These are phyloP conservation scores for Aspergillus baeticus DNA, from an alignment of 495 filamentous ascomycete genomes.

Conservation along the genomic window DNA sequence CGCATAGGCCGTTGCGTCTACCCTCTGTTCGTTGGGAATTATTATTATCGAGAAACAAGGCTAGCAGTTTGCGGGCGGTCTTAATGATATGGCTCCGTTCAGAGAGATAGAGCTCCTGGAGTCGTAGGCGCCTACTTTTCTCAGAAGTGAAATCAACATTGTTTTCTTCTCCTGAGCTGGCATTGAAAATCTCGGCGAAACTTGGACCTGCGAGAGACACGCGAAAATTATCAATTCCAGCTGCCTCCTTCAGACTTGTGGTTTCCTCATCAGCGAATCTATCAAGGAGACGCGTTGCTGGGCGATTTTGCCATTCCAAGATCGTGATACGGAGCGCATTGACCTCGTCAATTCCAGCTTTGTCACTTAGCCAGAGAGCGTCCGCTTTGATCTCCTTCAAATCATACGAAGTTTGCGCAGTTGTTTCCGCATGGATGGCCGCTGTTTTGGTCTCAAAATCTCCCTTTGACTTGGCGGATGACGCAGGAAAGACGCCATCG, in stretches of 20 bases:
- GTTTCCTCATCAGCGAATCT: conserved; percentile 68
- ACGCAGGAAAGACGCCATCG: conserved; percentile 59
- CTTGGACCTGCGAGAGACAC: conserved; percentile 47
- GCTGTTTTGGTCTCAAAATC: conserved; percentile 86
- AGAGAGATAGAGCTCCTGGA: conserved; percentile 66
- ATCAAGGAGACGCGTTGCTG: conserved; percentile 60
- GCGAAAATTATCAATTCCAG: conserved; percentile 56
- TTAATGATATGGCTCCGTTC: conserved; percentile 56
- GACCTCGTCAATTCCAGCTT: conserved; percentile 74
- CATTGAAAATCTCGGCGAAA: conserved; percentile 35
- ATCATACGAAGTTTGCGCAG: conserved; percentile 64
- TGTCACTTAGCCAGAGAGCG: conserved; percentile 78
- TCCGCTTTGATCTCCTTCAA: conserved; percentile 83
- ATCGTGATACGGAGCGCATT: conserved; percentile 76
- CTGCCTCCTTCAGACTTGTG: conserved; percentile 63
- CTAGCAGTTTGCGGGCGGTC: conserved; percentile 42
- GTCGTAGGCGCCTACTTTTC: conserved; percentile 55
- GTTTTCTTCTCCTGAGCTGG: conserved; percentile 37
- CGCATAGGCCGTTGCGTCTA: conserved; percentile 21
- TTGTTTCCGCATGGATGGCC: conserved; percentile 81
- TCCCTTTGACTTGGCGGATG: conserved; percentile 57
- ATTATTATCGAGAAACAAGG: conserved; percentile 30
- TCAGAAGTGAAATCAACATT: conserved; percentile 56
- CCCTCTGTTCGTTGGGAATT: conserved; percentile 8
- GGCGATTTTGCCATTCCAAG: conserved; percentile 78